Percentiles rank a stretch among this genome's conserved stretches.
These are phyloP conservation scores for Physcia stellaris DNA, from an alignment of 495 filamentous ascomycete species.

Conservation along the genomic window DNA sequence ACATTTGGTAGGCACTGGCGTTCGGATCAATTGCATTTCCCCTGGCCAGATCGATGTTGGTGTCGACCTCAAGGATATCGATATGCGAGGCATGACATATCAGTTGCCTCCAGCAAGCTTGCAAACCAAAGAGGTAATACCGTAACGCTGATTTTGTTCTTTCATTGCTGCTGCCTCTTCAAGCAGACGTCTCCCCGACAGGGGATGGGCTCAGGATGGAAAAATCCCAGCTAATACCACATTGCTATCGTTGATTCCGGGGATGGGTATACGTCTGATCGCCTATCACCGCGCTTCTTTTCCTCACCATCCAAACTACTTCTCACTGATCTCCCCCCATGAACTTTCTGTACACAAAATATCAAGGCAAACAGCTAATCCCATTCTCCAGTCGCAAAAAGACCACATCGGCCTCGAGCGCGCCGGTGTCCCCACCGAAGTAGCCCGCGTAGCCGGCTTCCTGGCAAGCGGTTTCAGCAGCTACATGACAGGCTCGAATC, in stretches of 20 bases:
- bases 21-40: conserved; percentile 45
- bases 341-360: neutral
- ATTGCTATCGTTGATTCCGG: no score
- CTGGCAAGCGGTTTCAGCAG: conserved; percentile 42
- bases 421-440: conserved; percentile 37
- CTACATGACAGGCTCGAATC: conserved; percentile 39
- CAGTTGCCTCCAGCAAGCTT: conserved; percentile 42
- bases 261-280: no score
- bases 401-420: conserved; percentile 32
- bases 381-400: conserved; percentile 27
- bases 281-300: neutral
- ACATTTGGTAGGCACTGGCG: conserved; percentile 28
- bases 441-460: conserved; percentile 44
- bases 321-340: neutral
- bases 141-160: neutral
- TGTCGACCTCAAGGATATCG: conserved; percentile 38
- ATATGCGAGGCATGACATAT: conserved; percentile 37
- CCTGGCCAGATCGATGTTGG: conserved; percentile 46
- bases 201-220: no score
- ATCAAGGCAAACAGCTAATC: no score
- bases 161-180: no score
- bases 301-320: neutral
- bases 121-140: conserved; percentile 33
- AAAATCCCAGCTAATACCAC: no score
- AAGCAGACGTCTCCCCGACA: no score